Evolutionary conservation across 306 rosid species (phyloP).

Genomic region (Sindora glabra): DNA sequence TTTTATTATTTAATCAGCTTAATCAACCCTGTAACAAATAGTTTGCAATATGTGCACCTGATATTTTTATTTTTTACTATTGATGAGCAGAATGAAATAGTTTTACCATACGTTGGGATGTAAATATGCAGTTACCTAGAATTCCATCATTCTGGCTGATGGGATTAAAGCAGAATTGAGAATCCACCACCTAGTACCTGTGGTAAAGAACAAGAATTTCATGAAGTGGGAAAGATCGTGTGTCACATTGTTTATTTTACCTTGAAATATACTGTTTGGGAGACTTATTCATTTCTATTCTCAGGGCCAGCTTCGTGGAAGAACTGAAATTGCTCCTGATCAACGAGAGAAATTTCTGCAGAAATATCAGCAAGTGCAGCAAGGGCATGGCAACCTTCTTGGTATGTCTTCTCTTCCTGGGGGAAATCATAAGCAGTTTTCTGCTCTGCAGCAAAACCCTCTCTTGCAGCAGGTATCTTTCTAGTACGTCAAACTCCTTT

Average conservation of each 20-base stretch:
- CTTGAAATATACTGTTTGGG: slow-evolving; percentile 4
- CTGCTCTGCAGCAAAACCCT: slow-evolving; percentile 77
- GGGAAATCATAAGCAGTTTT: slow-evolving; percentile 80
- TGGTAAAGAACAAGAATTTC: neutral
- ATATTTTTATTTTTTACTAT: too few relatives aligned
- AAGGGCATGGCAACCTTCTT: slow-evolving; percentile 71
- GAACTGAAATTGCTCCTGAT: slow-evolving; percentile 96
- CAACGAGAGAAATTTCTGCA: slow-evolving; percentile 94
- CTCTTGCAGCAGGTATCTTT: slow-evolving; percentile 72
- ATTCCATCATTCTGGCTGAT: too few relatives aligned
- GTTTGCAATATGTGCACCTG: too few relatives aligned
- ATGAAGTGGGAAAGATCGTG: neutral
- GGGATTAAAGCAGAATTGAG: neutral
- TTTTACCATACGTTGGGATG: too few relatives aligned
- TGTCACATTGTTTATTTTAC: neutral
- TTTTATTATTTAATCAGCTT: too few relatives aligned
- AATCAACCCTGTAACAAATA: too few relatives aligned
- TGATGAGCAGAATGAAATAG: too few relatives aligned
- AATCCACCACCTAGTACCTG: neutral
- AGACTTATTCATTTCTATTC: slow-evolving; percentile 17
- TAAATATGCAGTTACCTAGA: too few relatives aligned
- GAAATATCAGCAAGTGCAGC: slow-evolving; percentile 91
- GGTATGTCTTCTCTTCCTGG: slow-evolving; percentile 71
- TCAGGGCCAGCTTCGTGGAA: slow-evolving; percentile 80
- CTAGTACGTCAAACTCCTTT: slow-evolving; percentile 3